Base-by-base conservation (phyloP, 257 asterid species). In the Solanum rostratum region DNA sequence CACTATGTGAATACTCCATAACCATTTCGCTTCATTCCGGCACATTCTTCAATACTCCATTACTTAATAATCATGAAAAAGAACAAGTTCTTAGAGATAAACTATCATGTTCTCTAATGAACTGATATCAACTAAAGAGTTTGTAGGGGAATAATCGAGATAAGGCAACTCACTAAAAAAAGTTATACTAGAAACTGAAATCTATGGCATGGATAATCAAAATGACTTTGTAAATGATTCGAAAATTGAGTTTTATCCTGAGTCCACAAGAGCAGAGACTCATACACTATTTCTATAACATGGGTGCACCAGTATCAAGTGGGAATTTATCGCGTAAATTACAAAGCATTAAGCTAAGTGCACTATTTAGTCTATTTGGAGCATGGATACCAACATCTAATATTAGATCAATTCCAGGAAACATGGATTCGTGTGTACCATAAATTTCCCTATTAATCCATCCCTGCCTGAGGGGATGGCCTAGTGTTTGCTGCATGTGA, bases 261-360 rank as follows among this genome's bases (percentile, higher is more conserved):
- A 70, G 9, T 20, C 6, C 69, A 60, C 69, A 60, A 22, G 10
- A 33, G 16, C 69, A 24, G 10, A 60, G 29, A 3, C 7, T 6
- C 37, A 2, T 60, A 24, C 22, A 24, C 4, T 5, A 60, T 22
- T 60, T 60, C 10, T 60, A 60, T 22, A 22, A 60, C 69, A 60
- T 24, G 0, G 9, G 4, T 60, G 69, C 18, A 24, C 37, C 37
- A 60, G 41, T 1, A 27, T 62, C 70, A 27, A 27, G 1, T 24
- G 39, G 33, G 20, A 24, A 62, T 27, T 12, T 16, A 62, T 62
- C 9, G 33, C 18, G 19, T 60, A 60, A 60, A 24, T 5, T 22
- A 60, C 0, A 0, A 0, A 12, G 4, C 39, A 24, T 22, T 60
- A 4, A 60, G 24, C 15, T 18, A 60, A 60, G 20, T 62, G 19